phyloP scores from a whole-genome alignment of 2,329 filamentous ascomycete genomes.

The Trichoderma pleuroti region DNA sequence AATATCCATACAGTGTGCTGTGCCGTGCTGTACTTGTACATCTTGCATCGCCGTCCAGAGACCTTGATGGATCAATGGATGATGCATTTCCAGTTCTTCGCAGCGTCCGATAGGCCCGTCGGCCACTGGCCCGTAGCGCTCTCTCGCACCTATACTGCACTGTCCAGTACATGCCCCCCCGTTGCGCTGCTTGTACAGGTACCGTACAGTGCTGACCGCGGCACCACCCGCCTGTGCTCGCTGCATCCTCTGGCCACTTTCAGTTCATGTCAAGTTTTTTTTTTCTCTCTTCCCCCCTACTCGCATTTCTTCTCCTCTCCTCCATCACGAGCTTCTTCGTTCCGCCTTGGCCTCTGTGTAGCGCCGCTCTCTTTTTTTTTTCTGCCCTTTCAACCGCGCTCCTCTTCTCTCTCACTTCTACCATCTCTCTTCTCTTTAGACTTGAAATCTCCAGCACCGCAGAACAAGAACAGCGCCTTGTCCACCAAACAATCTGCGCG shows the following conservation, averaged over 20 bases:
- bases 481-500: background rate
- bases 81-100: background rate
- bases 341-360: slow-evolving; percentile 6
- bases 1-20: slow-evolving; percentile 8
- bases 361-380: background rate
- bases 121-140: background rate
- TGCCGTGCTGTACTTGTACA: too few relatives aligned
- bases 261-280: background rate
- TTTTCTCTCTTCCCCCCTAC: background rate
- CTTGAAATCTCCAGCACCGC: background rate
- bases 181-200: background rate
- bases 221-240: slow-evolving; percentile 9
- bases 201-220: slow-evolving; percentile 11
- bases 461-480: background rate
- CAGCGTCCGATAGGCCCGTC: background rate
- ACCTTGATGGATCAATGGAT: background rate
- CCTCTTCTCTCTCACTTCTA: background rate
- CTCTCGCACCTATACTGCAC: background rate
- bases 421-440: background rate
- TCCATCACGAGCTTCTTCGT: slow-evolving; percentile 4
- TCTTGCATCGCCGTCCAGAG: background rate
- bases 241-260: slow-evolving; percentile 9
- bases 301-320: background rate
- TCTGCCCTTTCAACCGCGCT: background rate
- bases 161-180: background rate